Evolutionary conservation across 495 filamentous ascomycete species (phyloP).

Genomic region (Penicillium verhagenii): DNA sequence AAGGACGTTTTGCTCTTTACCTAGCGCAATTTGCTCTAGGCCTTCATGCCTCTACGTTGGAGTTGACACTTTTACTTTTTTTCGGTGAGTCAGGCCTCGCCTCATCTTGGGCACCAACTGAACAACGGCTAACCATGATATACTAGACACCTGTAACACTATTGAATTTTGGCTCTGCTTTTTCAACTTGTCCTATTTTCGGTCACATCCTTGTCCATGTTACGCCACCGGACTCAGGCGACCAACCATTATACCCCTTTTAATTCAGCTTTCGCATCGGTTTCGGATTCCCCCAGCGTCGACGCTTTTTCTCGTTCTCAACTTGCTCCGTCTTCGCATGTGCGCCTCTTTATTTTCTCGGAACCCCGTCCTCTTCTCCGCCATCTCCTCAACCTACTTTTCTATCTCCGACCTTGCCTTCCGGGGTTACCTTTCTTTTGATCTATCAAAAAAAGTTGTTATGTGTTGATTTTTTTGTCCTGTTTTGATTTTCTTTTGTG

Average conservation of each 20-base stretch:
- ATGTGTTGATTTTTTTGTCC: slow-evolving; percentile 15
- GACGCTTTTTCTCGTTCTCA: slow-evolving; percentile 14
- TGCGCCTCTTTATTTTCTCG: slow-evolving; percentile 14
- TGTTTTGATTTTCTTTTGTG: slow-evolving; percentile 20
- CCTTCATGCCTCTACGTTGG: slow-evolving; percentile 10
- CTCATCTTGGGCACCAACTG: slow-evolving; percentile 22
- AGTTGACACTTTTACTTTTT: slow-evolving; percentile 30
- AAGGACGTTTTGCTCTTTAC: slow-evolving; percentile 12
- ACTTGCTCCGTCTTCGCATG: slow-evolving; percentile 15
- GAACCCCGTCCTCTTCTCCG: slow-evolving; percentile 7
- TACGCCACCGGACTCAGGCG: slow-evolving; percentile 24
- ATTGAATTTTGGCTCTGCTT: slow-evolving; percentile 25
- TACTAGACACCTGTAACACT: slow-evolving; percentile 41
- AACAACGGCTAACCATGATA: slow-evolving; percentile 14
- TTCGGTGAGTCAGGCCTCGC: slow-evolving; percentile 29
- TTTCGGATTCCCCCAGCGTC: slow-evolving; percentile 30
- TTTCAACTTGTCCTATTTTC: slow-evolving; percentile 17
- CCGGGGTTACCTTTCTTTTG: slow-evolving; percentile 25
- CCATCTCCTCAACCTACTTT: slow-evolving; percentile 7
- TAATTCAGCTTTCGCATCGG: slow-evolving; percentile 33
- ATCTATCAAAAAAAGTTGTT: slow-evolving; percentile 36
- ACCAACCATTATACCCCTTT: slow-evolving; percentile 35
- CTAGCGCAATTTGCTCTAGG: slow-evolving; percentile 15
- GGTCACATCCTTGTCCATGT: slow-evolving; percentile 20
- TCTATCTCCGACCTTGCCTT: slow-evolving; percentile 29